These are phyloP conservation scores for Gossypium herbaceum DNA, from an alignment of 345 rosid species.

Conservation along the genomic window DNA sequence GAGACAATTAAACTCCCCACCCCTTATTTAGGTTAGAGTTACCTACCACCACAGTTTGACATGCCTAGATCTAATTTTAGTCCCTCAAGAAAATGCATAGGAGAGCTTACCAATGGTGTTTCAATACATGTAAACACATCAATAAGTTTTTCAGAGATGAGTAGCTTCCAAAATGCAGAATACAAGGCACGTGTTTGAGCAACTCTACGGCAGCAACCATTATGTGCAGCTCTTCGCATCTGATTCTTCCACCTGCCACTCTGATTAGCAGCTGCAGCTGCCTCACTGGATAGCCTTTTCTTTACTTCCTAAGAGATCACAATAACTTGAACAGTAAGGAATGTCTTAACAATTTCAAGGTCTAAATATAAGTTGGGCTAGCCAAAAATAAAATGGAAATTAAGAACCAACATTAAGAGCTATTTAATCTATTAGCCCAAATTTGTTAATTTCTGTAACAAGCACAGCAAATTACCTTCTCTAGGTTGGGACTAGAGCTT, in stretches of 20 bases:
- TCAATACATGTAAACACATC: neutral
- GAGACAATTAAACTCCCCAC: neutral
- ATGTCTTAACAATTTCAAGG: neutral
- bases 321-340: slow-evolving; percentile 18
- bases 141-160: slow-evolving; percentile 3
- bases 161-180: slow-evolving; percentile 54
- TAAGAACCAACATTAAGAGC: neutral
- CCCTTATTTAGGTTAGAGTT: neutral
- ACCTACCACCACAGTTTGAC: slow-evolving; percentile 1
- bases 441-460: neutral
- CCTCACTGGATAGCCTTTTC: slow-evolving; percentile 73
- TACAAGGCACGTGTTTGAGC: slow-evolving; percentile 75
- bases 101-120: slow-evolving; percentile 70
- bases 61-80: slow-evolving; percentile 8
- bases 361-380: neutral
- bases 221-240: slow-evolving; percentile 86
- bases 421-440: neutral
- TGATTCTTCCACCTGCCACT: slow-evolving; percentile 86
- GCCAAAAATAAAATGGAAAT: neutral
- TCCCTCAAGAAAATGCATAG: slow-evolving; percentile 11
- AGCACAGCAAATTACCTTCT: slow-evolving; percentile 55
- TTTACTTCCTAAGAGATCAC: slow-evolving; percentile 64
- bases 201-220: slow-evolving; percentile 93
- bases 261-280: slow-evolving; percentile 77
- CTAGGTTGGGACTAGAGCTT: slow-evolving; percentile 76